Percentiles rank a stretch among this genome's conserved stretches.
Conservation (phyloP, 495 filamentous ascomycete genomes). For the Ascodesmis nigricans region DNA sequence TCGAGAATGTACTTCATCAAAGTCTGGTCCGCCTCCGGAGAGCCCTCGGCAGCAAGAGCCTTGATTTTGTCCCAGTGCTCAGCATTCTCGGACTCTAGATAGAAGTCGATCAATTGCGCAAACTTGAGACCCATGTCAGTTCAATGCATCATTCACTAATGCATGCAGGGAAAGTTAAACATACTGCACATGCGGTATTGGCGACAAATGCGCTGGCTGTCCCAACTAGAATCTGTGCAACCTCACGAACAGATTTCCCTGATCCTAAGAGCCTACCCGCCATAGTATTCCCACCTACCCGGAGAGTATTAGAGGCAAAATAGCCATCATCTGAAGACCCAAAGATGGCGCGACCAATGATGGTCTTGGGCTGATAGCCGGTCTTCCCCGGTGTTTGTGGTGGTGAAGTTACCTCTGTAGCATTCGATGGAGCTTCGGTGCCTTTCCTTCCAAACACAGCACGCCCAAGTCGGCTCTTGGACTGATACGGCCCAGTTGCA, state of each 20-base stretch:
- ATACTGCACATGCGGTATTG: constrained; percentile 7
- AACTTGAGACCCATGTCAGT: constrained; percentile 7
- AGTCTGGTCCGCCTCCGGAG: constrained; percentile 6
- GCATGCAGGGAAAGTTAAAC: background rate
- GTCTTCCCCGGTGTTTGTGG: too few relatives aligned
- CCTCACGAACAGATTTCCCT: constrained; percentile 3
- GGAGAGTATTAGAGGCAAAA: too few relatives aligned
- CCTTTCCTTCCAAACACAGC: too few relatives aligned
- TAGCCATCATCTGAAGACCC: constrained; percentile 1
- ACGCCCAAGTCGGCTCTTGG: too few relatives aligned
- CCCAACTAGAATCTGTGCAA: constrained; percentile 12
- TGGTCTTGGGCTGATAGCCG: background rate
- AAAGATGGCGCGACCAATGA: background rate
- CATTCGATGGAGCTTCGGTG: too few relatives aligned
- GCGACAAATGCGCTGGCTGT: constrained; percentile 10
- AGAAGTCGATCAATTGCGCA: constrained; percentile 15
- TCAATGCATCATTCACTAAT: background rate
- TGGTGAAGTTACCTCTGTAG: too few relatives aligned
- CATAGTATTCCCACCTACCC: constrained; percentile 6
- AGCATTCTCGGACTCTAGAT: constrained; percentile 7
- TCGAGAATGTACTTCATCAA: constrained; percentile 13
- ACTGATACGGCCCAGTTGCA: too few relatives aligned
- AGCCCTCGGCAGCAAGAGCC: constrained; percentile 1
- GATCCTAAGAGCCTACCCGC: constrained; percentile 3
- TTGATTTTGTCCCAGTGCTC: constrained; percentile 13